Conservation (phyloP, 257 asterid genomes). For the Solanum peruvianum region DNA sequence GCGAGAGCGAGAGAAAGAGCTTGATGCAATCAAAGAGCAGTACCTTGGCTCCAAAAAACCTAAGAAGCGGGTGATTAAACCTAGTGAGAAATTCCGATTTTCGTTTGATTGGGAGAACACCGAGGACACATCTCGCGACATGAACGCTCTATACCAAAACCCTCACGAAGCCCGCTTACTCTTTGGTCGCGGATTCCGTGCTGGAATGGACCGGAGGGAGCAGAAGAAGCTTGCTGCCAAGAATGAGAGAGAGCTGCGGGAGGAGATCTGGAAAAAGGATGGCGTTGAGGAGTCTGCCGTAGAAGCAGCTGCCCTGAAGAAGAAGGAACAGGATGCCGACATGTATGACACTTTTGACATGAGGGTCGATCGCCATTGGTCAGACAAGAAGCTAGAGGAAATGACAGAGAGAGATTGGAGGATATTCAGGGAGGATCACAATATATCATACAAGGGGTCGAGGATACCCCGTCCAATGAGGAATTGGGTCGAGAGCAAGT, state of each 20-base stretch:
- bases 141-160: constrained; percentile 38
- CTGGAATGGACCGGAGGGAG: constrained; percentile 51
- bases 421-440: background rate
- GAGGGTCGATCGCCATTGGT: constrained; percentile 57
- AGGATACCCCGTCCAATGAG: constrained; percentile 56
- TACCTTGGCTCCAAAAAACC: constrained; percentile 42
- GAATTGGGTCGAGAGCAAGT: constrained; percentile 41
- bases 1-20: constrained; percentile 42
- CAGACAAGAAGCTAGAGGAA: constrained; percentile 21
- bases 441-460: constrained; percentile 35
- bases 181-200: constrained; percentile 43
- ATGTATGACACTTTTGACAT: constrained; percentile 35
- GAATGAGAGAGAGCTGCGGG: constrained; percentile 33
- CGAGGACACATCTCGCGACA: constrained; percentile 52
- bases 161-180: constrained; percentile 44
- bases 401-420: constrained; percentile 1
- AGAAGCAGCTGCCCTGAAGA: constrained; percentile 51
- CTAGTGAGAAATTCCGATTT: constrained; percentile 31
- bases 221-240: constrained; percentile 45
- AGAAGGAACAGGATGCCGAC: constrained; percentile 48
- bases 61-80: constrained; percentile 32
- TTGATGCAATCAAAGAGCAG: constrained; percentile 35
- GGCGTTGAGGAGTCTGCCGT: constrained; percentile 35
- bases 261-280: constrained; percentile 35
- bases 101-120: constrained; percentile 57